Base-by-base conservation (phyloP, 768 basidiomycete species). In the Boletus reticuloceps region DNA sequence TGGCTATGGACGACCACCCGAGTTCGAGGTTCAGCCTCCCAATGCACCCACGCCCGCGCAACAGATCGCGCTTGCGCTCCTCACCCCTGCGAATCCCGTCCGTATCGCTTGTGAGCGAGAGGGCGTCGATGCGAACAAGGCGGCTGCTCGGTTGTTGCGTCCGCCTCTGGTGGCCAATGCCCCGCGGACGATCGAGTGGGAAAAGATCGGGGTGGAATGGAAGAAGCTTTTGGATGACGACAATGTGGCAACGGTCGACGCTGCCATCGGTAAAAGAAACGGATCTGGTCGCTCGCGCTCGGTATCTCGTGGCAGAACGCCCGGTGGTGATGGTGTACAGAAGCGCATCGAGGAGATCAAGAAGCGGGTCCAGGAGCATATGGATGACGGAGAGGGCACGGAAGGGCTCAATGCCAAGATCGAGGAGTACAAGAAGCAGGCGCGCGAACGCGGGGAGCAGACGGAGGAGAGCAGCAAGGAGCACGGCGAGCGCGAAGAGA, bases 1-100 rank as follows among this genome's bases (percentile, higher is more conserved):
- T 17, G 84, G 82, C 5, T 84, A 82, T 52, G 75, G 64, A 3
- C 74, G 69, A 3, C 25, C 59, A 12, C 81, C 82, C 5, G 73
- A 75, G 11, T 84, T 82, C 60, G 72, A 74, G 50, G 57, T 79
- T 9, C 63, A 69, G 14, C 79, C 82, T 5, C 73, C 72, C 1
- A 74, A 74, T 12, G 76, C 83, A 55, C 74, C 74, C 7, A 69
- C 70, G 14, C 64, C 70, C 44, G 59, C 64, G 12, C 72, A 76
- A 57, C 73, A 81, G 38, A 78, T 84, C 29, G 75, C 72, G 10
- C 64, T 70, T 50, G 79, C 77, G 32, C 60, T 84, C 19, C 70
- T 73, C 12, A 59, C 60, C 0, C 63, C 62, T 27, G 37, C 46
- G 14, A 72, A 62, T 38, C 61, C 61, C 0, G 47, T 70, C 19